phyloP scores from a whole-genome alignment of 139 green algal species.

The Chlorella ohadii region DNA sequence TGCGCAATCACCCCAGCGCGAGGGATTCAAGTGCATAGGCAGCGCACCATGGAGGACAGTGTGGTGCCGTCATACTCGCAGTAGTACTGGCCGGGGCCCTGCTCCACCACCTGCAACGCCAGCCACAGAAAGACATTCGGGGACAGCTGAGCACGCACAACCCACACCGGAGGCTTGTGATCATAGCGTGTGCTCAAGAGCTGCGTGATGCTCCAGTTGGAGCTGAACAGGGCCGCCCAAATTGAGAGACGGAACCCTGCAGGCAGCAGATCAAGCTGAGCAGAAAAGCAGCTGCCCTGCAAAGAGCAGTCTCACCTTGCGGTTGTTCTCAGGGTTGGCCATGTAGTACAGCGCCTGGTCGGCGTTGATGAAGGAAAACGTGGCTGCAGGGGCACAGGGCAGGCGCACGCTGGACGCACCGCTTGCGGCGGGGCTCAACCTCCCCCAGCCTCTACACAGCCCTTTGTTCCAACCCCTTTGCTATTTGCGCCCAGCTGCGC shows the following conservation, averaged over 20 bases:
- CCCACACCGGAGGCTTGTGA: neutral
- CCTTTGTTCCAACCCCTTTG: too few species aligned
- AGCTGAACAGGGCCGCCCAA: too few species aligned
- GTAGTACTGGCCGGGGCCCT: slow-evolving; percentile 60
- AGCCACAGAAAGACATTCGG: too few species aligned
- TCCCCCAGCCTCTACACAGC: too few species aligned
- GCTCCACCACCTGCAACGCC: slow-evolving; percentile 56
- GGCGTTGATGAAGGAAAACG: slow-evolving; percentile 63
- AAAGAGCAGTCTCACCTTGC: slow-evolving; percentile 68
- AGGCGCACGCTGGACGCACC: too few species aligned
- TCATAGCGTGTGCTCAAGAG: neutral
- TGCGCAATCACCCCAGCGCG: too few species aligned
- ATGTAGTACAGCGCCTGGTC: slow-evolving; percentile 86
- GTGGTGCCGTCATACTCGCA: slow-evolving; percentile 72
- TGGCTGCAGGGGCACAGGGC: neutral
- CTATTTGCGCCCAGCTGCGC: neutral
- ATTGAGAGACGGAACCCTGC: too few species aligned
- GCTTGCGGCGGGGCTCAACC: too few species aligned
- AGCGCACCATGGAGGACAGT: slow-evolving; percentile 38
- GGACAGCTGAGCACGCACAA: neutral
- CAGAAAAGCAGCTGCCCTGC: too few species aligned
- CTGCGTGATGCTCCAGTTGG: too few species aligned
- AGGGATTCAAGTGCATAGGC: too few species aligned
- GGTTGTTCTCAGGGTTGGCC: slow-evolving; percentile 84
- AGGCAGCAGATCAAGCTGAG: too few species aligned